These are phyloP conservation scores for Botryotinia narcissicola DNA, from an alignment of 2,329 filamentous ascomycete species.

Conservation along the genomic window DNA sequence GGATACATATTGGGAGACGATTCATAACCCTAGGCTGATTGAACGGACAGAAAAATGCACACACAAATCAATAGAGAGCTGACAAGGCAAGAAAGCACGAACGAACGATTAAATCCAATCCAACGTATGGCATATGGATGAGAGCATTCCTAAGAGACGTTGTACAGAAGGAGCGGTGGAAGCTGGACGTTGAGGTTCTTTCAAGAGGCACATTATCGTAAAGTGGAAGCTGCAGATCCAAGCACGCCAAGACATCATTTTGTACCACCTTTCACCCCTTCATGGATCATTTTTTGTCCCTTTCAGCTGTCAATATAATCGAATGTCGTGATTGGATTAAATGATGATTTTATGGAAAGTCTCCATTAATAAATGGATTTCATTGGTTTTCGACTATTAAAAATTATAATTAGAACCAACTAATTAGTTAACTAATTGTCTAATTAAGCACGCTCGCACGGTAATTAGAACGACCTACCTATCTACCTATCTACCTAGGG, in stretches of 20 bases:
- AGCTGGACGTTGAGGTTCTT: constrained; percentile 12
- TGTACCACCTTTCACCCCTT: neutral
- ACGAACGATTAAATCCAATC: neutral
- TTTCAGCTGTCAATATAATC: constrained; percentile 1
- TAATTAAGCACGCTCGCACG: neutral
- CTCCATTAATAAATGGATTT: neutral
- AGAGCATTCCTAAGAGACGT: neutral
- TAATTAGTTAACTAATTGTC: too few relatives aligned
- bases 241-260: neutral
- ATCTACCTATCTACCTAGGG: too few relatives aligned
- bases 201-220: neutral
- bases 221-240: neutral
- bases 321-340: neutral
- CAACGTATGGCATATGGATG: neutral
- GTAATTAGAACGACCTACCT: neutral
- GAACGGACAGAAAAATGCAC: neutral
- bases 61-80: neutral
- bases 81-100: neutral
- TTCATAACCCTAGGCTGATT: neutral
- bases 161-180: constrained; percentile 15
- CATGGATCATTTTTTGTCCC: neutral
- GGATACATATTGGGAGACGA: neutral
- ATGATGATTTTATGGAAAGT: neutral
- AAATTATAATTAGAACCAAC: neutral
- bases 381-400: neutral